phyloP scores from a whole-genome alignment of 768 basidiomycete genomes.

The Solioccasus polychromus region DNA sequence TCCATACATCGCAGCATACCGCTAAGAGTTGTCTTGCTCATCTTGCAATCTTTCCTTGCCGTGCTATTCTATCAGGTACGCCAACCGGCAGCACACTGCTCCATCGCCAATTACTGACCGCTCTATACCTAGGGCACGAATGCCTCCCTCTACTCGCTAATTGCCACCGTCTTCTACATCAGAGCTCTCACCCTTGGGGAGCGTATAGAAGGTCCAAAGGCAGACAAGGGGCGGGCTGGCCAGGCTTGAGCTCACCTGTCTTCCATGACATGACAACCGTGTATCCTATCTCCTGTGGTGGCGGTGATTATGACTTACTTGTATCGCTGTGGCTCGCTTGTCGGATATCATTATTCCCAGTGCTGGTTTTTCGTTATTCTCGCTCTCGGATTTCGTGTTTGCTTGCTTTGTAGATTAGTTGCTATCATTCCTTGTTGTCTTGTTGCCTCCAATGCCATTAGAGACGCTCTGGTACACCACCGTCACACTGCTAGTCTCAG shows the following conservation, averaged over 20 bases:
- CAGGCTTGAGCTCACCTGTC: slow-evolving; percentile 44
- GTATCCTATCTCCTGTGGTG: not conserved
- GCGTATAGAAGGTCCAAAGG: slow-evolving; percentile 61
- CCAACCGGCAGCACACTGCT: slow-evolving; percentile 10
- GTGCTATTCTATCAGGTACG: slow-evolving; percentile 75
- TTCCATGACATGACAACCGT: not conserved
- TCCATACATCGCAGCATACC: slow-evolving; percentile 64
- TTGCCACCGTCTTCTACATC: slow-evolving; percentile 65
- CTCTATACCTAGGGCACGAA: slow-evolving; percentile 67
- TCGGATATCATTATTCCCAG: not conserved
- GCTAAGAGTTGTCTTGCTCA: slow-evolving; percentile 57
- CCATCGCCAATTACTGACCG: not conserved
- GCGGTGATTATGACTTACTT: not conserved
- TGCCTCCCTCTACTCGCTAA: slow-evolving; percentile 74
- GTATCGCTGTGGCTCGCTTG: too few species aligned
- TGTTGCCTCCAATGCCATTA: not conserved
- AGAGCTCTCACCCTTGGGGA: slow-evolving; percentile 69
- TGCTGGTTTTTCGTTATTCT: not conserved
- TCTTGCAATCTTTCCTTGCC: slow-evolving; percentile 59
- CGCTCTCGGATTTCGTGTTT: not conserved
- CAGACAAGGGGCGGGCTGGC: slow-evolving; percentile 56
- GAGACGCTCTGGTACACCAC: too few species aligned
- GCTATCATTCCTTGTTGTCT: not conserved
- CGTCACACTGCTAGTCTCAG: too few species aligned
- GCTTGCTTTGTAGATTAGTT: slow-evolving; percentile 4